Conservation (phyloP, 805 yeast genomes). For the Hanseniaspora pseudoguilliermondii region DNA sequence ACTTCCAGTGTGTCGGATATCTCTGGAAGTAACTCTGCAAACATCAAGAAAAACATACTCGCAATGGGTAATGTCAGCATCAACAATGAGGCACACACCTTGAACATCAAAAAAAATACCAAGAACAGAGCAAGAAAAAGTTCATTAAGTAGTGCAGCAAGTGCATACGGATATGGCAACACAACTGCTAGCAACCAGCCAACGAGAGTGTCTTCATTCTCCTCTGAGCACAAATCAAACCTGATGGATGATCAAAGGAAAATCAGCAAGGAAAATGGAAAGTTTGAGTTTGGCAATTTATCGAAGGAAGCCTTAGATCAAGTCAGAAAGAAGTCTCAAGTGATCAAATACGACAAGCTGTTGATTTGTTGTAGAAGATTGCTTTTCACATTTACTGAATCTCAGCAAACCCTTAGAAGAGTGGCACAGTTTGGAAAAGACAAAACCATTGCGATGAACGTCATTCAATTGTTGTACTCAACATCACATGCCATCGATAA, state of each 20-base stretch:
- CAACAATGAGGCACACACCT: background rate
- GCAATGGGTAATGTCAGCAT: background rate
- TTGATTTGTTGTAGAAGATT: constrained; percentile 41
- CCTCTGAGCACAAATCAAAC: constrained; percentile 7
- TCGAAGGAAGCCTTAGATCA: constrained; percentile 1
- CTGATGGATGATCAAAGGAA: constrained; percentile 5
- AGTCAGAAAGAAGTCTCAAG: constrained; percentile 10
- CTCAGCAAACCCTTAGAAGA: constrained; percentile 46
- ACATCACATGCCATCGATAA: constrained; percentile 45
- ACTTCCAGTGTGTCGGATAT: constrained; percentile 12
- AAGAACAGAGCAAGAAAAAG: background rate
- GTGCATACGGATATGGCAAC: background rate
- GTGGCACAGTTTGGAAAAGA: constrained; percentile 48
- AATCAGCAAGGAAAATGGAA: background rate
- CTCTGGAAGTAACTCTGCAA: constrained; percentile 6
- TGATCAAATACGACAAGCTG: constrained; percentile 22
- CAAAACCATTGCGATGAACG: constrained; percentile 40
- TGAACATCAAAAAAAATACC: constrained; percentile 5
- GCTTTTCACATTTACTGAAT: constrained; percentile 49
- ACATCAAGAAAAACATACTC: constrained; percentile 4
- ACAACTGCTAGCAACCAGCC: background rate
- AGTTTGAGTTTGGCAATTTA: background rate
- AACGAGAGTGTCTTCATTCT: constrained; percentile 8
- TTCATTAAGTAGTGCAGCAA: background rate
- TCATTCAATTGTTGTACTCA: constrained; percentile 38